Evolutionary conservation across 2,329 filamentous ascomycete species (phyloP).

Genomic region (Macrophomina phaseolina): DNA sequence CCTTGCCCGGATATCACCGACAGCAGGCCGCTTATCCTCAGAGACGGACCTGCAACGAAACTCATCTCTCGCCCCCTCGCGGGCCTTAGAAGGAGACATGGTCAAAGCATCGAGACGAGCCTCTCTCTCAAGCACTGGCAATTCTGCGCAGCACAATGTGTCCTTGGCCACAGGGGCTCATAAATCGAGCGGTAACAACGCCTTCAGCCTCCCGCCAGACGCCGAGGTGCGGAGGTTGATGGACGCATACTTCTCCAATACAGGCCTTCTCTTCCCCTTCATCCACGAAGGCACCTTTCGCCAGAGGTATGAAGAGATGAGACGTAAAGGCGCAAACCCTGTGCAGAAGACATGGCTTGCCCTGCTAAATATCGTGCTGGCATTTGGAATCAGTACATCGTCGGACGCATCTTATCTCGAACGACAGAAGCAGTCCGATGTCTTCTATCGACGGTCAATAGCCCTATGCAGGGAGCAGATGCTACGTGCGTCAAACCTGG

Average conservation of each 20-base stretch:
- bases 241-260: slow-evolving; percentile 45
- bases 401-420: slow-evolving; percentile 37
- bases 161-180: background rate
- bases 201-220: slow-evolving; percentile 33
- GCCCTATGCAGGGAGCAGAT: slow-evolving; percentile 52
- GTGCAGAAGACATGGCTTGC: slow-evolving; percentile 58
- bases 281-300: slow-evolving; percentile 46
- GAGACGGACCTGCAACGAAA: background rate
- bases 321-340: slow-evolving; percentile 39
- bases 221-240: slow-evolving; percentile 40
- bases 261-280: slow-evolving; percentile 48
- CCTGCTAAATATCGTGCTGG: slow-evolving; percentile 57
- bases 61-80: slow-evolving; percentile 25
- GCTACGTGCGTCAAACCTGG: slow-evolving; percentile 50
- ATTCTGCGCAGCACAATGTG: background rate
- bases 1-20: slow-evolving; percentile 37
- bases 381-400: slow-evolving; percentile 52
- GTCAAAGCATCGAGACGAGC: slow-evolving; percentile 33
- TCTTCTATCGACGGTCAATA: slow-evolving; percentile 54
- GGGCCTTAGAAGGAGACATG: slow-evolving; percentile 30
- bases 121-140: slow-evolving; percentile 28
- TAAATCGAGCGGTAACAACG: background rate
- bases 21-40: background rate
- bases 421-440: slow-evolving; percentile 49
- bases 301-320: slow-evolving; percentile 42